These are phyloP conservation scores for Malus hybrid DNA, from an alignment of 331 rosid genomes.

Conservation along the genomic window DNA sequence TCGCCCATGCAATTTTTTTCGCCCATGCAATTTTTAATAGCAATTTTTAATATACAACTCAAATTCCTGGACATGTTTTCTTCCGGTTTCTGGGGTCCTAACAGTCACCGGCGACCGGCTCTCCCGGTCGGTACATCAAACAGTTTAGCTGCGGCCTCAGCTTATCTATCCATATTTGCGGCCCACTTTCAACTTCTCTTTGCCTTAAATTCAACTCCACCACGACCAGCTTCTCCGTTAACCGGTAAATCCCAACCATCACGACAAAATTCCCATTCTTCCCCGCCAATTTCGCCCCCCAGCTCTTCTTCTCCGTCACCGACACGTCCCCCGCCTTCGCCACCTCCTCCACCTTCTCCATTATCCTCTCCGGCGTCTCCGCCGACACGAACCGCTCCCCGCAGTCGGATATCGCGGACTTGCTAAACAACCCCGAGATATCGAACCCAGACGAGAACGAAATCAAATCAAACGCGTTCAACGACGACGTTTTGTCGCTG, in stretches of 20 bases:
- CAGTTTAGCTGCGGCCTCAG: conserved; percentile 36
- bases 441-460: conserved; percentile 63
- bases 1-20: neutral
- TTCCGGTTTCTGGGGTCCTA: neutral
- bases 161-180: conserved; percentile 40
- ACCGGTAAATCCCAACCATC: conserved; percentile 30
- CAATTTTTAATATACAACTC: neutral
- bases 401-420: conserved; percentile 2
- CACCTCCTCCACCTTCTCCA: conserved; percentile 34
- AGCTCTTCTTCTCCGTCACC: conserved; percentile 23
- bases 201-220: conserved; percentile 37
- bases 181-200: neutral
- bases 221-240: conserved; percentile 57
- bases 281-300: conserved; percentile 45
- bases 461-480: conserved; percentile 75
- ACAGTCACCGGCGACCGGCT: conserved; percentile 15
- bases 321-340: conserved; percentile 19
- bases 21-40: neutral
- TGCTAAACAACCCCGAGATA: conserved; percentile 37
- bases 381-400: conserved; percentile 45
- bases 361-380: conserved; percentile 28
- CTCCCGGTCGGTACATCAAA: conserved; percentile 25
- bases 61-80: neutral
- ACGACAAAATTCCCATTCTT: conserved; percentile 36
- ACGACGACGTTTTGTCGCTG: neutral